Conservation (phyloP, 495 filamentous ascomycete genomes). For the Lasiosphaeria hispida region DNA sequence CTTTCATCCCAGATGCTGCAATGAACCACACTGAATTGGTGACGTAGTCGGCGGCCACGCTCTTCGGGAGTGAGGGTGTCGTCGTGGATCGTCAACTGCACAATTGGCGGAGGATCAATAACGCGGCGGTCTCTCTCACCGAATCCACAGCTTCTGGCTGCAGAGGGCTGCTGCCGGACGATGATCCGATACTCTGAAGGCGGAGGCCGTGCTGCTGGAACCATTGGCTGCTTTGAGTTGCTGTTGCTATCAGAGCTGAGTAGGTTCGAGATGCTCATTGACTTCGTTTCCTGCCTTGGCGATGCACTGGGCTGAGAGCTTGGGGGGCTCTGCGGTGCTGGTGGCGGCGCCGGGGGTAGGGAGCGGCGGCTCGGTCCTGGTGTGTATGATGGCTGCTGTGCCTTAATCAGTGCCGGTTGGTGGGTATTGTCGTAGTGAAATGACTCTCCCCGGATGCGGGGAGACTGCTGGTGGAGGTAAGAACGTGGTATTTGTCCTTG, state of each 20-base stretch:
- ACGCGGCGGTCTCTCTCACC: conserved; percentile 90
- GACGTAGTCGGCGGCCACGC: conserved; percentile 61
- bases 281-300: conserved; percentile 35
- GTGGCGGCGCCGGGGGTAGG: conserved; percentile 2
- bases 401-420: conserved; percentile 11
- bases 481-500: conserved; percentile 23
- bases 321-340: conserved; percentile 25
- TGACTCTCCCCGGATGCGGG: conserved; percentile 20
- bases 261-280: conserved; percentile 47
- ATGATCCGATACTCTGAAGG: conserved; percentile 48
- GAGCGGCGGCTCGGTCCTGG: conserved; percentile 15
- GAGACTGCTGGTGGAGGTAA: conserved; percentile 23
- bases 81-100: conserved; percentile 77
- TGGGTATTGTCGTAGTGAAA: conserved; percentile 20
- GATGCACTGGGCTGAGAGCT: conserved; percentile 27
- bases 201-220: not conserved
- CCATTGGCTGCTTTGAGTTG: conserved; percentile 28
- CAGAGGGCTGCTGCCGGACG: conserved; percentile 86
- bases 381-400: conserved; percentile 12
- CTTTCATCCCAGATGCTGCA: conserved; percentile 70
- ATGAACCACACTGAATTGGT: conserved; percentile 79
- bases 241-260: conserved; percentile 35
- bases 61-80: conserved; percentile 50
- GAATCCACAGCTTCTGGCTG: conserved; percentile 89
- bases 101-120: conserved; percentile 92